Base-by-base conservation (phyloP, 1,284 basidiomycete species). In the Flammula alnicola region DNA sequence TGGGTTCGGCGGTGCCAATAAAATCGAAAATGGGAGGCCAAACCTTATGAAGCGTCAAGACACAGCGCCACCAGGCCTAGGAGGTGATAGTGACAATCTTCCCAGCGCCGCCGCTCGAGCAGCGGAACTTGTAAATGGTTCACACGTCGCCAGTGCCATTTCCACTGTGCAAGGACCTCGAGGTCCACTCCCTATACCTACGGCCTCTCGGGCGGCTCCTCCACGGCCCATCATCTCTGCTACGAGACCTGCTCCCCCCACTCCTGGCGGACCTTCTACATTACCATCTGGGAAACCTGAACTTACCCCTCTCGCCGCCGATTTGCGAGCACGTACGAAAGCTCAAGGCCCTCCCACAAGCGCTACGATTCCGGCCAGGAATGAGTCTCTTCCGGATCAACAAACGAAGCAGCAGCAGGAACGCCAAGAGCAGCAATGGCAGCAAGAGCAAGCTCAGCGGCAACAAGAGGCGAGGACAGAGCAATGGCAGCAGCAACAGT, bases 1-100 rank as follows among this genome's bases (percentile, higher is more conserved):
- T 1, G 94, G 94, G 5, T 79, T 95, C 9, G 91, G 84, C 39
- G 92, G 91, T 49, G 72, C 80, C 67, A 66, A 77, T 5, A 62
- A 76, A 31, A 58, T 51, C 26, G 47, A 63, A 52, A 52, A 57
- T 48, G 44, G 62, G 49, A 49, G 79, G 7, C 74, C 78, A 16
- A 23, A 8, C 30, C 8, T 66, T 5, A 68, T 76, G 17, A 78
- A 76, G 59, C 77, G 85, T 32, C 82, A 83, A 60, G 86, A 88
- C 17, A 77, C 77, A 2, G 76, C 82, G 4, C 80, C 84, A 0
- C 64, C 79, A 1, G 78, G 75, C 22, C 64, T 76, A 20, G 78
- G 76, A 51, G 68, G 72, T 23, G 72, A 75, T 49, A 67, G 68
- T 44, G 75, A 75, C 50, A 72, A 71, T 59, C 63, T 78, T 44